Percentiles rank a stretch among this genome's conserved stretches.
Conservation (phyloP, 1,139 yeast species). For the Komagataea norvegica region DNA sequence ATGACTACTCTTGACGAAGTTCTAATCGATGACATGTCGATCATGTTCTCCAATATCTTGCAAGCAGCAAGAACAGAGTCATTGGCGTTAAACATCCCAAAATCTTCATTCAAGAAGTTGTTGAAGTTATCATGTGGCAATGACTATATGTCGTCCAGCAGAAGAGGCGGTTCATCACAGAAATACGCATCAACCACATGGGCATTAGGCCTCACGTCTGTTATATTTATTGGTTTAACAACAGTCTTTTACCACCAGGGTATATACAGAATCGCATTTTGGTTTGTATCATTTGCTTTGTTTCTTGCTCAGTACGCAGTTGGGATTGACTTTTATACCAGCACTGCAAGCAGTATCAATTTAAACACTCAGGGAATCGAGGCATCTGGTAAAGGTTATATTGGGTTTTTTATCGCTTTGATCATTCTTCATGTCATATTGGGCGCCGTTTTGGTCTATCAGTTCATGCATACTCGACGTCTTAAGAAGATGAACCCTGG, state of each 20-base stretch:
- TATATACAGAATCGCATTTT: not conserved
- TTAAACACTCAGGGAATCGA: not conserved
- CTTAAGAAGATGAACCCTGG: too few species aligned
- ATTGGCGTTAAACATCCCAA: constrained; percentile 7
- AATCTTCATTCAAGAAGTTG: not conserved
- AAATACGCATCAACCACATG: constrained; percentile 4
- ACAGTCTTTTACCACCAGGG: not conserved
- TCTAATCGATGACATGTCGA: not conserved
- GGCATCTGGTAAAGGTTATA: constrained; percentile 1
- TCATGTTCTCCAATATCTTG: not conserved
- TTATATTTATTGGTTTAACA: constrained; percentile 1
- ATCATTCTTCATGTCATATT: not conserved
- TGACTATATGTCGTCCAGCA: not conserved
- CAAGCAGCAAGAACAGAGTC: not conserved
- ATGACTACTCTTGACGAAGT: constrained; percentile 4
- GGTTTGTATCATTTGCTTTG: constrained; percentile 2
- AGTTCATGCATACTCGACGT: not conserved
- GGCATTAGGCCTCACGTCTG: constrained; percentile 1
- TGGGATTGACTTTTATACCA: not conserved
- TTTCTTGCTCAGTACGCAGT: constrained; percentile 5
- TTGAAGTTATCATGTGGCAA: constrained; percentile 2
- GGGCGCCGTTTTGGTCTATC: not conserved
- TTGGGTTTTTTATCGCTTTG: constrained; percentile 6
- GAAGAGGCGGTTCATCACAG: constrained; percentile 5
- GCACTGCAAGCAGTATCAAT: constrained; percentile 3